Evolutionary conservation across 805 yeast genomes (phyloP).

Genomic region (Debaryomyces castellii): DNA sequence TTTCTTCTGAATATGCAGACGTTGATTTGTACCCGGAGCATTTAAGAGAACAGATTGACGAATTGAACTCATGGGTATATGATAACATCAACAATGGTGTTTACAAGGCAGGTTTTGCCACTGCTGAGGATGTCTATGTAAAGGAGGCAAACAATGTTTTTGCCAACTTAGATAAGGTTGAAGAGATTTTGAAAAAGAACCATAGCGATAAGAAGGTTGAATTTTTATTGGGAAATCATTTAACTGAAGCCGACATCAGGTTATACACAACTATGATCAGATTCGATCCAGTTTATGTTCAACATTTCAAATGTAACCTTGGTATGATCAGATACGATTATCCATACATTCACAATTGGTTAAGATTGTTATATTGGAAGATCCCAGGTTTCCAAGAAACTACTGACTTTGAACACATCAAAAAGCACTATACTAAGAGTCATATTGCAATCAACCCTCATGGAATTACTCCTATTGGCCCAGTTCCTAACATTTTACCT

Average conservation of each 20-base stretch:
- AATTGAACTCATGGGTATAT: conserved; percentile 77
- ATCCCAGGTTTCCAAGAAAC: conserved; percentile 71
- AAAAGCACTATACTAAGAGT: conserved; percentile 85
- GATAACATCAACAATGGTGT: conserved; percentile 89
- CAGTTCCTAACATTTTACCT: conserved; percentile 67
- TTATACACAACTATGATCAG: conserved; percentile 84
- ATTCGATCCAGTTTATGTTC: conserved; percentile 91
- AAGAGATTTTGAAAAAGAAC: conserved; percentile 51
- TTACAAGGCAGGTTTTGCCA: conserved; percentile 89
- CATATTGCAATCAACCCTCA: conserved; percentile 79
- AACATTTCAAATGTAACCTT: conserved; percentile 91
- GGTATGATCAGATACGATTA: conserved; percentile 77
- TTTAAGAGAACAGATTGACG: conserved; percentile 62
- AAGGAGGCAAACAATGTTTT: conserved; percentile 63
- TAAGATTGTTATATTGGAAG: conserved; percentile 80
- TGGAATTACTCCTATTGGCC: conserved; percentile 87
- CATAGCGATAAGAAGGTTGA: conserved; percentile 28
- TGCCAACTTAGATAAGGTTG: conserved; percentile 67
- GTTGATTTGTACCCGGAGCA: conserved; percentile 64
- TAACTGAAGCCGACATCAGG: conserved; percentile 91
- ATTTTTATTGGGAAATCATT: conserved; percentile 55
- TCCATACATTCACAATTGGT: conserved; percentile 78
- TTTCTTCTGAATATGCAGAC: conserved; percentile 47
- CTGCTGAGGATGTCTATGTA: conserved; percentile 79
- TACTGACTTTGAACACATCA: conserved; percentile 87